phyloP scores from a whole-genome alignment of 805 yeast genomes.

The Saccharomycopsis fodiens region DNA sequence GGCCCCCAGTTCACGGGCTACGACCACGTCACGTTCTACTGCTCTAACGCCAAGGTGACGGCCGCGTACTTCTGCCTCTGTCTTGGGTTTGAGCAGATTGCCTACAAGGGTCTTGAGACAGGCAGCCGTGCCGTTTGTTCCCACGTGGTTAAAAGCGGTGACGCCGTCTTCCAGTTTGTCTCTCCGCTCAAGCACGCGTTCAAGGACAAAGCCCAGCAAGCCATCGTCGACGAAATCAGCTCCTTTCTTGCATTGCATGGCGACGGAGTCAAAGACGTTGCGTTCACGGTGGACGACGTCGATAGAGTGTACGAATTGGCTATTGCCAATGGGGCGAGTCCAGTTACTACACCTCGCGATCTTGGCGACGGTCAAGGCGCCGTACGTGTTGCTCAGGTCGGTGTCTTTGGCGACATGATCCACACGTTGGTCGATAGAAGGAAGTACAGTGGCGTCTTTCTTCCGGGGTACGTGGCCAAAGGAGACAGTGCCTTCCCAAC shows the following conservation, averaged over 20 bases:
- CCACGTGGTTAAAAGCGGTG: conserved; percentile 55
- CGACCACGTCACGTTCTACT: conserved; percentile 62
- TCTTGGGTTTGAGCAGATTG: conserved; percentile 59
- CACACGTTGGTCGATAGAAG: conserved; percentile 58
- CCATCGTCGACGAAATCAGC: conserved; percentile 33
- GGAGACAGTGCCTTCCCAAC: conserved; percentile 2
- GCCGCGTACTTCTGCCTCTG: conserved; percentile 46
- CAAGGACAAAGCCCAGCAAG: conserved; percentile 12
- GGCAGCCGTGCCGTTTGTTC: conserved; percentile 47
- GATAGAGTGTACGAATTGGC: conserved; percentile 40
- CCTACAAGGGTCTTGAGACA: conserved; percentile 62
- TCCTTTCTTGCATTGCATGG: conserved; percentile 52
- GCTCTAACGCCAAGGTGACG: conserved; percentile 62
- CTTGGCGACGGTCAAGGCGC: conserved; percentile 41
- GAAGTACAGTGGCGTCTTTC: conserved; percentile 32
- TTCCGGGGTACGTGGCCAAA: conserved; percentile 41
- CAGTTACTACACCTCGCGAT: conserved; percentile 27
- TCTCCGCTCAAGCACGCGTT: conserved; percentile 30
- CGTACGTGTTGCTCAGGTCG: conserved; percentile 44
- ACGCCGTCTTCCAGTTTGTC: conserved; percentile 40
- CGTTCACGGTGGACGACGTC: conserved; percentile 53
- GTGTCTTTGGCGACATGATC: conserved; percentile 51
- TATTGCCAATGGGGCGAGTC: conserved; percentile 42
- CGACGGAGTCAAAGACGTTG: conserved; percentile 73
- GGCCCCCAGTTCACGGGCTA: too few species aligned